Evolutionary conservation across 306 rosid genomes (phyloP), one percentile per base, ranked within the genome.

Genomic region (Alnus rubra): DNA sequence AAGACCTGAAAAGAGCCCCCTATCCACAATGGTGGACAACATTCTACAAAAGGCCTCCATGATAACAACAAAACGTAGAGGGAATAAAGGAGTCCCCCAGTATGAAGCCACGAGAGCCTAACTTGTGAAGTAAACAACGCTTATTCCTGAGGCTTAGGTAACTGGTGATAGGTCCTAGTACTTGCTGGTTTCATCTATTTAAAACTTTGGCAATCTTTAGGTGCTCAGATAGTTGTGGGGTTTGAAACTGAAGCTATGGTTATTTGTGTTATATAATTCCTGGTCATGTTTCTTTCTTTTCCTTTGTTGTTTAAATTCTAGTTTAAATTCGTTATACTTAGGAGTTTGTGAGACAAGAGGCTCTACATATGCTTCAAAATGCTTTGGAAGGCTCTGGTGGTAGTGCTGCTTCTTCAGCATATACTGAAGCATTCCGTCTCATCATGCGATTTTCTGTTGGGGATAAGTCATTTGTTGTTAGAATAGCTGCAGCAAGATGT

Each of bases 401-500:
- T 69, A 82, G 81, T 74, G 98, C 94, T 63, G 88, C 93, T 79
- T 83, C 96, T 86, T 75, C 97, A 84, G 99, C 97, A 44, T 95
- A 92, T 78, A 72, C 94, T 5, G 99, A 93, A 85, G 97, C 98
- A 73, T 95, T 81, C 76, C 99, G 98, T 79, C 87, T 95, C 79
- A 89, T 93, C 79, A 87, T 84, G 86, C 91, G 92, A 80, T 87
- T 87, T 81, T 90, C 94, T 35, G 76, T 90, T 65, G 96, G 89
- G 80, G 99, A 95, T 86, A 95, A 93, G 86, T 92, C 97, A 37
- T 92, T 91, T 89, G 85, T 92, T 53, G 98, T 93, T 75, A 93
- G 98, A 91, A 93, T 95, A 79, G 97, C 98, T 71, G 97, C 99
- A 55, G 98, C 97, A 65, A 90, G 99, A 89, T 95, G 99, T 84